Evolutionary conservation across 2,329 filamentous ascomycete species (phyloP), one percentile per base, ranked within the genome.

Genomic region (Ceratocystis eucalypticola): DNA sequence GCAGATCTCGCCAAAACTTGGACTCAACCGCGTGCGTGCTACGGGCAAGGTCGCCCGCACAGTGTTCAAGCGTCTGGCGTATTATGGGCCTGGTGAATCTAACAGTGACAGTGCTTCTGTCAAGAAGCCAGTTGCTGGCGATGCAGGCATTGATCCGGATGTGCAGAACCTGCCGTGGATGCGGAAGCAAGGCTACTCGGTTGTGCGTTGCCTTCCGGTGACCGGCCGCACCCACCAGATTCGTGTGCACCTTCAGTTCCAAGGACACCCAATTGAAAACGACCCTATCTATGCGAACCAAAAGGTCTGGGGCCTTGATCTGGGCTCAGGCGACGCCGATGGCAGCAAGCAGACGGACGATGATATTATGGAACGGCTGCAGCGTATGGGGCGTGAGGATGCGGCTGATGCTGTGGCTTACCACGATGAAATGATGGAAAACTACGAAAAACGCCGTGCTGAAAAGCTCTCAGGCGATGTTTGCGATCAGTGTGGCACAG

Each of bases 211-310:
- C 74, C 82, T 96, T 67, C 94, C 94, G 0, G 84, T 97, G 33
- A 99, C 94, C 0, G 94, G 94, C 0, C 84, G 94, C 63, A 99
- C 94, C 12, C 94, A 99, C 73, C 94, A 99, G 75, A 83, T 99
- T 62, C 86, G 94, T 44, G 94, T 99, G 20, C 94, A 99, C 72
- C 81, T 99, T 17, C 94, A 99, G 74, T 96, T 90, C 74, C 80
- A 99, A 2, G 94, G 94, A 1, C 89, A 97, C 73, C 94, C 94
- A 1, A 97, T 99, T 71, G 87, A 91, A 70, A 99, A 99, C 74
- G 94, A 99, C 73, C 94, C 94, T 6, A 97, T 99, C 71, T 99
- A 99, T 75, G 91, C 90, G 71, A 99, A 99, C 74, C 86, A 90
- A 73, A 86, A 86, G 67, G 94, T 99, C 10, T 99, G 96, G 80